Evolutionary conservation across 306 rosid genomes (phyloP), one percentile per base, ranked within the genome.

Genomic region (Trifolium fragiferum): DNA sequence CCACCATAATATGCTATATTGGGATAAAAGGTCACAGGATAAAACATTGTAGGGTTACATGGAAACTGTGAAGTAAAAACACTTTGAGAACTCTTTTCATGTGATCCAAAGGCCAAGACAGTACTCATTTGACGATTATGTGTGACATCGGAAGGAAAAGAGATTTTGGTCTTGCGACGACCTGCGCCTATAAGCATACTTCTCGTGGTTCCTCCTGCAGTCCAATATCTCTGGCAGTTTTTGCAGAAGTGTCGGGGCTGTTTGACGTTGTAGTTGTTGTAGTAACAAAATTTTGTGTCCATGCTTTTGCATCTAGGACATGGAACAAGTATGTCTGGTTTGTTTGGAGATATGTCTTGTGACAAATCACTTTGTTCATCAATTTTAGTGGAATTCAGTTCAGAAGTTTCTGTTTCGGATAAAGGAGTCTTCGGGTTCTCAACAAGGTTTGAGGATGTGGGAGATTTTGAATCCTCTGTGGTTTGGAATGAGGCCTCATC

Each of bases 221-320:
- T 93, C 98, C 98, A 93, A 68, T 93, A 93, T 76, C 98, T 85
- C 70, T 89, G 98, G 58, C 98, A 93, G 76, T 86, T 89, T 84
- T 93, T 93, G 79, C 98, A 93, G 81, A 93, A 93, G 75, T 93
- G 91, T 10, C 98, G 95, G 1, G 98, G 98, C 72, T 93, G 98
- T 62, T 82, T 89, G 66, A 93, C 89, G 18, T 90, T 93, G 89
- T 93, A 93, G 62, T 93, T 93, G 73, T 93, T 93, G 77, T 74
- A 90, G 80, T 93, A 93, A 66, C 98, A 93, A 64, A 93, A 93
- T 60, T 93, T 93, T 38, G 98, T 93, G 80, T 90, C 97, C 88
- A 71, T 89, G 87, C 97, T 93, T 71, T 86, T 86, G 82, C 98
- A 93, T 40, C 98, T 86, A 0, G 98, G 98, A 75, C 98, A 93